Evolutionary conservation across 2,329 filamentous ascomycete species (phyloP).

Genomic region (Fusarium sp.): DNA sequence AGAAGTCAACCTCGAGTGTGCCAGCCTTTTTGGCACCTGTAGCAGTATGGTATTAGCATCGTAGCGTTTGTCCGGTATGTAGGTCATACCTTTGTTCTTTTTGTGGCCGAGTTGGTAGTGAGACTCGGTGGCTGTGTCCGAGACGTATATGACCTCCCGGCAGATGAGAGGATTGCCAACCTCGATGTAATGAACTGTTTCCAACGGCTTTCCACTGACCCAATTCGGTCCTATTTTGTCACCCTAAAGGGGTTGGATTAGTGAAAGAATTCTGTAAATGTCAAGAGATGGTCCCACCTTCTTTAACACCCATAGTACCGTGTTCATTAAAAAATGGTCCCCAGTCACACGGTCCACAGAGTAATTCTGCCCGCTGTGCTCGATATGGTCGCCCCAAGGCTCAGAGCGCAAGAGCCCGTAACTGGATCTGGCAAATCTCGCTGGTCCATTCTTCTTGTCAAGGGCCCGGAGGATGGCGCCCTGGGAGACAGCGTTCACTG

Average conservation of each 20-base stretch:
- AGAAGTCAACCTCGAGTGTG: not conserved
- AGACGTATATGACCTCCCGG: not conserved
- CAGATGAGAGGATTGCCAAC: not conserved
- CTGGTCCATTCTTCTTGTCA: slow-evolving; percentile 1
- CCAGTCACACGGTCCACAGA: not conserved
- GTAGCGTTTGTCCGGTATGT: accelerated
- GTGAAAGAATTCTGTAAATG: accelerated
- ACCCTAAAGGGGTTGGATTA: not conserved
- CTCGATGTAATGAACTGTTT: not conserved
- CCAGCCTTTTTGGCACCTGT: not conserved
- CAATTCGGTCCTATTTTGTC: not conserved
- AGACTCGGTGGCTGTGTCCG: not conserved
- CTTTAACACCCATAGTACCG: slow-evolving; percentile 4
- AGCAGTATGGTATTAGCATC: accelerated
- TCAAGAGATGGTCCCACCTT: not conserved
- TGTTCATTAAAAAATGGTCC: not conserved
- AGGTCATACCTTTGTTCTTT: not conserved
- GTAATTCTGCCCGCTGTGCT: not conserved
- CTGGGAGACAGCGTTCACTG: not conserved
- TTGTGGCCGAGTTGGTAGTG: not conserved
- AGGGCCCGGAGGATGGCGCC: slow-evolving; percentile 9
- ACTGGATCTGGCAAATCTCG: not conserved
- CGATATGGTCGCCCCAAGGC: accelerated
- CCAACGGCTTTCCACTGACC: not conserved
- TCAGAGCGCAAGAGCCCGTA: not conserved